Evolutionary conservation across 495 filamentous ascomycete genomes (phyloP), one percentile per base, ranked within the genome.

Genomic region (Hypoxylon fragiforme): DNA sequence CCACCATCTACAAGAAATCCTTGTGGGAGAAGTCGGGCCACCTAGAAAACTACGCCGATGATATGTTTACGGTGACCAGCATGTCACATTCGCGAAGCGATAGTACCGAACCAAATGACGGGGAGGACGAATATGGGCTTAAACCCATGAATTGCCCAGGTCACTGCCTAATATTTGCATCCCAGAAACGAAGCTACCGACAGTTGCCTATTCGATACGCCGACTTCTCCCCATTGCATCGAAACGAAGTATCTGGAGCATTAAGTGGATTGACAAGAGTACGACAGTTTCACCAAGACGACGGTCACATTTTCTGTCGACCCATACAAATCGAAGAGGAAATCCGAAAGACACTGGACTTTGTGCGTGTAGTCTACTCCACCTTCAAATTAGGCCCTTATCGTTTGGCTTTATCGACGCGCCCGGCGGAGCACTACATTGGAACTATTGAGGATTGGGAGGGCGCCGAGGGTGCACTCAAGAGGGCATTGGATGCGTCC

Each of bases 91-190:
- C 70, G 12, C 66, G 69, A 39, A 71, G 60, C 37, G 73, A 77
- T 19, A 48, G 37, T 13, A 44, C 31, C 6, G 35, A 48, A 1
- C 58, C 71, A 13, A 57, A 36, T 12, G 78, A 79, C 42, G 83
- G 90, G 54, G 80, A 88, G 40, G 87, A 88, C 57, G 86, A 90
- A 42, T 97, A 92, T 66, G 91, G 90, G 2, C 78, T 97, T 42
- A 97, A 97, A 67, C 92, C 92, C 16, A 97, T 97, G 92, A 97
- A 97, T 63, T 97, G 92, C 67, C 92, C 92, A 0, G 92, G 92
- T 9, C 92, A 97, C 70, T 97, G 92, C 70, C 74, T 97, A 39
- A 82, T 97, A 24, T 97, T 95, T 69, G 75, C 73, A 12, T 84
- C 84, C 39, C 78, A 88, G 44, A 79, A 70, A 31, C 82, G 86